phyloP scores from a whole-genome alignment of 805 yeast species.

The Sugiyamaella valdiviana region DNA sequence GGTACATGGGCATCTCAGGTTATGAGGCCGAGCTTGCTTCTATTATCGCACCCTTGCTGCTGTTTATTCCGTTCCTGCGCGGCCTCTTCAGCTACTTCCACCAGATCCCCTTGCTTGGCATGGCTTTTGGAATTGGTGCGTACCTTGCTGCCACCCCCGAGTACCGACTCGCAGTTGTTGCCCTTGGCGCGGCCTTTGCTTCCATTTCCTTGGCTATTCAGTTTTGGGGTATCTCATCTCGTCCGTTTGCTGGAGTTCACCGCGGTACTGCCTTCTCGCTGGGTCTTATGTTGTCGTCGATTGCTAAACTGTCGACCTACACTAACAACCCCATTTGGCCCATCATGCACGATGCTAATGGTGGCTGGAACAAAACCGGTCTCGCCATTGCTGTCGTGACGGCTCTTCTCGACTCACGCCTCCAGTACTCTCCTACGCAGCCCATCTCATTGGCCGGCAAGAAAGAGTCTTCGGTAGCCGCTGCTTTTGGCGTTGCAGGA shows the following conservation, averaged over 20 bases:
- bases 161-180: conserved; percentile 54
- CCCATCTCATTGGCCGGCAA: conserved; percentile 22
- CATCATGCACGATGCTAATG: conserved; percentile 74
- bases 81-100: conserved; percentile 41
- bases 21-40: conserved; percentile 69
- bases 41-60: conserved; percentile 48
- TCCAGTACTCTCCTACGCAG: conserved; percentile 16
- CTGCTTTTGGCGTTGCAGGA: conserved; percentile 71
- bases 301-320: conserved; percentile 66
- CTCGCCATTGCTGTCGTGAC: conserved; percentile 54
- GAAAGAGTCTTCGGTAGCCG: conserved; percentile 32
- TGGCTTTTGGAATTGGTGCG: conserved; percentile 67
- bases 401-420: conserved; percentile 55
- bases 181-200: conserved; percentile 61
- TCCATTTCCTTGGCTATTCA: conserved; percentile 54
- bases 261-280: conserved; percentile 53
- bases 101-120: conserved; percentile 47
- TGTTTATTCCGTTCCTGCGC: conserved; percentile 43
- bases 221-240: conserved; percentile 35
- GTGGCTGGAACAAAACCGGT: conserved; percentile 78
- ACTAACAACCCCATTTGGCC: conserved; percentile 98
- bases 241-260: conserved; percentile 32
- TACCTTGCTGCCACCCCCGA: conserved; percentile 65
- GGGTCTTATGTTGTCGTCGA: conserved; percentile 69
- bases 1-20: conserved; percentile 98